Percentiles rank a stretch among this genome's conserved stretches.
These are phyloP conservation scores for Carpinus viminea DNA, from an alignment of 306 rosid genomes.

Conservation along the genomic window DNA sequence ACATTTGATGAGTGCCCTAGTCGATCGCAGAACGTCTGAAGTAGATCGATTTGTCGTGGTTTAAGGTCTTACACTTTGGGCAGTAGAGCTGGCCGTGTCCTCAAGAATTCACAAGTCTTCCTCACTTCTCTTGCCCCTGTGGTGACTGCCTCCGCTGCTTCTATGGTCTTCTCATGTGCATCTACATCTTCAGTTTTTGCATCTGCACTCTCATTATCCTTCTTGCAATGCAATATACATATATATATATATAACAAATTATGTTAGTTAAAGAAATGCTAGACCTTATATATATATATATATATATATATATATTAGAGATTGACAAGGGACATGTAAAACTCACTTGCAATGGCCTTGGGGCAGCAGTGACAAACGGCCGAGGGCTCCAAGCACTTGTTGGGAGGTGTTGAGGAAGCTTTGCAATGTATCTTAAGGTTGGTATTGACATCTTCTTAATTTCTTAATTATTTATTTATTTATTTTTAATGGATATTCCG, in stretches of 20 bases:
- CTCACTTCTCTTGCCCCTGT: constrained; percentile 57
- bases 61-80: constrained; percentile 34
- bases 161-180: constrained; percentile 41
- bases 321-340: not conserved
- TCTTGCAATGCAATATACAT: not conserved
- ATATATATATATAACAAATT: not conserved
- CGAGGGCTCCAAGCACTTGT: not conserved
- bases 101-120: constrained; percentile 50
- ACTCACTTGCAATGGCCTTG: constrained; percentile 51
- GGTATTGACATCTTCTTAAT: too few relatives aligned
- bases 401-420: constrained; percentile 20
- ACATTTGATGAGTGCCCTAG: not conserved
- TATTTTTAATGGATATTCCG: too few relatives aligned
- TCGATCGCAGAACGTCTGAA: not conserved
- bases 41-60: not conserved
- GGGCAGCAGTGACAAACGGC: constrained; percentile 34
- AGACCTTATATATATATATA: too few relatives aligned
- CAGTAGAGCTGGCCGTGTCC: constrained; percentile 43
- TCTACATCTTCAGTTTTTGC: constrained; percentile 16
- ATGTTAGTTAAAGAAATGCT: too few relatives aligned
- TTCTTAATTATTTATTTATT: too few relatives aligned
- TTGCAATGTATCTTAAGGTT: constrained; percentile 23
- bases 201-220: constrained; percentile 32
- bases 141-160: constrained; percentile 53
- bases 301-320: too few relatives aligned